Conservation (phyloP, 345 rosid species). For the Lumnitzera racemosa region DNA sequence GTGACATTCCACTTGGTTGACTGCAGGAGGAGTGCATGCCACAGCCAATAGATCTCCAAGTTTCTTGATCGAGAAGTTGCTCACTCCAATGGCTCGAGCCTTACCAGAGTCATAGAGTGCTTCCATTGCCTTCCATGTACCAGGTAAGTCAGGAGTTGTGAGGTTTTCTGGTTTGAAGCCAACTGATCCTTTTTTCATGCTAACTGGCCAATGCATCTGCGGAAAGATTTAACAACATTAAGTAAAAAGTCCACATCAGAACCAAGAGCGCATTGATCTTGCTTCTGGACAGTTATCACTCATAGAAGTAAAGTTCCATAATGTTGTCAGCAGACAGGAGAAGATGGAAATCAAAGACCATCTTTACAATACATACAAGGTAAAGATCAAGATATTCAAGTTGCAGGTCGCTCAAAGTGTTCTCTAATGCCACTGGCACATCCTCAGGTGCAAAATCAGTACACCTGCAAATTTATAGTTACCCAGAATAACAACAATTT, state of each 20-base stretch:
- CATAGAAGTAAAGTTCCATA: no score
- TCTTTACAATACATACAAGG: conserved; percentile 41
- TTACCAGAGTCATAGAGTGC: conserved; percentile 59
- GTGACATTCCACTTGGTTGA: conserved; percentile 81
- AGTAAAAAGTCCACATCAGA: neutral
- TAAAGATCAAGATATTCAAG: conserved; percentile 65
- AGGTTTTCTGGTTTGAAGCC: conserved; percentile 56
- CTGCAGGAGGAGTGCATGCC: conserved; percentile 77
- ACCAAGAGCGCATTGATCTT: no score
- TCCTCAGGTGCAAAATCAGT: conserved; percentile 57
- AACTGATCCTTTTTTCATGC: conserved; percentile 50
- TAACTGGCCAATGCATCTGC: conserved; percentile 80
- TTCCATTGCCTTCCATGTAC: conserved; percentile 90
- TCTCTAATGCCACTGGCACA: conserved; percentile 49
- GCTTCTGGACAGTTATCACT: no score
- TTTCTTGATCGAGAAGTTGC: conserved; percentile 71
- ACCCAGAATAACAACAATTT: no score
- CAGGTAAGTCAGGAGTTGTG: conserved; percentile 46
- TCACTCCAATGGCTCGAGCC: conserved; percentile 32
- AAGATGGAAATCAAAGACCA: neutral
- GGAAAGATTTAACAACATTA: conserved; percentile 7
- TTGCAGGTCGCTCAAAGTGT: conserved; percentile 57
- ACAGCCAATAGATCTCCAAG: conserved; percentile 53
- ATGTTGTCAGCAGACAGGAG: no score
- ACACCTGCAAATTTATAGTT: conserved; percentile 24